phyloP scores from a whole-genome alignment of 2,329 filamentous ascomycete species.

The Arthrinium phaeospermum region DNA sequence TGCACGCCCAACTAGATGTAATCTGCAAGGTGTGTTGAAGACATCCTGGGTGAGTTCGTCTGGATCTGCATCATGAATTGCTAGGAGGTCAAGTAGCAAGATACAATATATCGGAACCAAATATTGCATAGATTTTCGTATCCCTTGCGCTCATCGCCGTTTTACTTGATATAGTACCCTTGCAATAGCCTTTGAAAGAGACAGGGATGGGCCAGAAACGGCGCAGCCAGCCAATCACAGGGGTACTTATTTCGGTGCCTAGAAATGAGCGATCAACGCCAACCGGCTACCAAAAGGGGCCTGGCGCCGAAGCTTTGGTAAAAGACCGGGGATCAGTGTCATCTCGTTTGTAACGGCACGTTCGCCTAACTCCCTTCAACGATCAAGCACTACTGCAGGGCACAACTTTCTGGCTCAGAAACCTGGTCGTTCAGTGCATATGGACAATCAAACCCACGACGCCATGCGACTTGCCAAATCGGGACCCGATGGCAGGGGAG shows the following conservation, averaged over 20 bases:
- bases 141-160: not conserved
- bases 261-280: not conserved
- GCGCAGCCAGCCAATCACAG: not conserved
- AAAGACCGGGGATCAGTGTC: not conserved
- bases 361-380: not conserved
- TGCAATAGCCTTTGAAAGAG: not conserved
- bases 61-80: no score
- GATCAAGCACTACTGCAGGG: constrained; percentile 2
- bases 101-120: not conserved
- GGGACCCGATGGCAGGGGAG: not conserved
- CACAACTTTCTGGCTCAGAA: not conserved
- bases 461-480: constrained; percentile 6
- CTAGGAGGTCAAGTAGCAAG: no score
- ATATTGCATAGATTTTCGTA: not conserved
- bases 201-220: not conserved
- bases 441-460: not conserved
- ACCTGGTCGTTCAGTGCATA: constrained; percentile 12
- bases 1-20: no score
- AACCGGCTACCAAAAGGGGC: not conserved
- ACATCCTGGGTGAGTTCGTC: no score
- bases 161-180: not conserved
- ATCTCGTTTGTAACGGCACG: not conserved
- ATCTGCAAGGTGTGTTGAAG: no score
- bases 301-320: not conserved
- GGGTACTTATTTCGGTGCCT: constrained; percentile 7